Base-by-base conservation (phyloP, 352 stramenopile species). In the Pythium graminicola region DNA sequence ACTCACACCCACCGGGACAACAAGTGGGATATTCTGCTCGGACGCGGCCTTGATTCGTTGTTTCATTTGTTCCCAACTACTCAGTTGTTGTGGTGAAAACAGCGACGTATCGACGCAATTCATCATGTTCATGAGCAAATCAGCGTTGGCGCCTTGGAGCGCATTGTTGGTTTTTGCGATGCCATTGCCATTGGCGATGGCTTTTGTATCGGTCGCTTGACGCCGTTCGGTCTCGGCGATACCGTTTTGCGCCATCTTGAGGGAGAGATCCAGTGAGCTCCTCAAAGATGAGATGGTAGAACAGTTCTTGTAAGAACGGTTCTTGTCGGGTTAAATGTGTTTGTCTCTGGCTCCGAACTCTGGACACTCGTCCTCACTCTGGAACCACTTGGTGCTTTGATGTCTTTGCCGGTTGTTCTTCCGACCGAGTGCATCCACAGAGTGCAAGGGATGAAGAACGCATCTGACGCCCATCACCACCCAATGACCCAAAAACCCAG, bases 91-190 rank as follows among this genome's bases (percentile, higher is more conserved):
- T 35, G 70, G 27, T 23, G 79, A 88, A 57, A 93, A 90, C 19
- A 87, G 70, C 43, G 79, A 76, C 58, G 77, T 88, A 64, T 93
- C 81, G 11, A 93, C 79, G 60, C 81, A 93, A 54, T 86, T 73
- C 81, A 93, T 93, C 81, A 93, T 93, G 49, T 77, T 83, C 29
- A 85, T 64, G 1, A 93, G 65, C 32, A 93, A 64, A 42, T 83
- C 69, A 7, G 81, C 65, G 60, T 90, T 93, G n/a, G 80, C 71
- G 50, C 70, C 65, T 2, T 72, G 22, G 13, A 64, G 49, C 39
- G 56, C 40, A 19, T 31, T 32, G 36, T 10, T 28, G 17, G 14
- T 39, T 27, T 51, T 40, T 13, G 10, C 14, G 16, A 26, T 20
- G 31, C 23, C 43, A 31, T 27, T 44, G 40, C 20, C 5, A 24